These are phyloP conservation scores for Collybia sordida DNA, from an alignment of 768 basidiomycete genomes.

Conservation along the genomic window DNA sequence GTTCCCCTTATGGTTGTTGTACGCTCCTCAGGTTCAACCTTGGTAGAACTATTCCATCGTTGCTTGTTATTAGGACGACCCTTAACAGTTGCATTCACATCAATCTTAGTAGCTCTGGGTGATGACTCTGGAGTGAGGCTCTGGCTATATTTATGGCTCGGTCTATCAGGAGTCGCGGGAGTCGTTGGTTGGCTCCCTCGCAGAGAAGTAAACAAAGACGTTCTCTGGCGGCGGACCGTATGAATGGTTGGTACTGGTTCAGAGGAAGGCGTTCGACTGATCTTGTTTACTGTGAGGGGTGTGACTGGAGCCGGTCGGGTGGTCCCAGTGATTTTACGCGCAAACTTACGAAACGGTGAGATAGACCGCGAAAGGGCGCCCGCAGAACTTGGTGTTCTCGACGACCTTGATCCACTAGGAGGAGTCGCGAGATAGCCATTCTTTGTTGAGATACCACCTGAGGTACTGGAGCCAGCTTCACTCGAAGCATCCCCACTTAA, in stretches of 20 bases:
- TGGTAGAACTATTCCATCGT: conserved; percentile 83
- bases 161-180: conserved; percentile 56
- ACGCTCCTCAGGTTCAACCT: conserved; percentile 56
- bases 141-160: conserved; percentile 65
- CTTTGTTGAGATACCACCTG: conserved; percentile 49
- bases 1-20: conserved; percentile 44
- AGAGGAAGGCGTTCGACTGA: conserved; percentile 46
- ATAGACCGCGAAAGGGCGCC: conserved; percentile 72
- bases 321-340: conserved; percentile 62
- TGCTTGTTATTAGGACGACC: conserved; percentile 36
- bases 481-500: conserved; percentile 51
- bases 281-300: conserved; percentile 48
- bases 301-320: conserved; percentile 39
- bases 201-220: conserved; percentile 59
- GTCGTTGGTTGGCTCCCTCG: conserved; percentile 40
- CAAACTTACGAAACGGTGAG: conserved; percentile 79
- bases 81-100: conserved; percentile 42
- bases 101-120: conserved; percentile 41
- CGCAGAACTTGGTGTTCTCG: conserved; percentile 43
- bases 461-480: conserved; percentile 70
- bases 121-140: conserved; percentile 74
- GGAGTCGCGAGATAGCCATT: conserved; percentile 71
- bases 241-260: conserved; percentile 43
- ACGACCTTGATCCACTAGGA: conserved; percentile 44
- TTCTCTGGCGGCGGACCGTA: conserved; percentile 52